Evolutionary conservation across 1,284 basidiomycete species (phyloP).

Genomic region (Cystobasidiaceae sp.): DNA sequence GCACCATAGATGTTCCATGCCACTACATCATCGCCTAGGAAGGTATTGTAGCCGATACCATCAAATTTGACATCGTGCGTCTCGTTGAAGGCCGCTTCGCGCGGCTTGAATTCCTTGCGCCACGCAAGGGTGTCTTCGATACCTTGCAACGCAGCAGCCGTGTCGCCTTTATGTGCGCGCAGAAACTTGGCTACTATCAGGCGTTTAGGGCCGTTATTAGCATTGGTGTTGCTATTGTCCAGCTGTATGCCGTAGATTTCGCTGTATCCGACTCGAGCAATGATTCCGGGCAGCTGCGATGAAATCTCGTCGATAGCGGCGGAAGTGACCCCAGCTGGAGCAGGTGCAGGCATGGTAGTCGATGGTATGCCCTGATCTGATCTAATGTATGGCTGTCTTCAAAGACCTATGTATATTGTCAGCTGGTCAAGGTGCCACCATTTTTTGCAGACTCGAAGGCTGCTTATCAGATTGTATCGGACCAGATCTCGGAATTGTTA

Average conservation of each 20-base stretch:
- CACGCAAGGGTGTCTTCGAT: conserved; percentile 26
- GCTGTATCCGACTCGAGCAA: background rate
- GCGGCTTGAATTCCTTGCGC: conserved; percentile 31
- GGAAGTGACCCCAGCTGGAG: too few species aligned
- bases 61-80: conserved; percentile 2
- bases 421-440: too few species aligned
- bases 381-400: too few species aligned
- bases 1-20: conserved; percentile 33
- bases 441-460: too few species aligned
- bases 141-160: conserved; percentile 4
- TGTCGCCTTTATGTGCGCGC: background rate
- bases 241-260: conserved; percentile 10
- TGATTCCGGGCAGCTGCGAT: background rate
- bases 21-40: background rate
- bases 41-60: conserved; percentile 16
- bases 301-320: background rate
- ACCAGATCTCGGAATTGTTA: too few species aligned
- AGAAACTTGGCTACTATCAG: conserved; percentile 30
- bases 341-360: too few species aligned
- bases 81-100: conserved; percentile 19
- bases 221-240: too few species aligned
- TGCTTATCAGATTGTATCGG: too few species aligned
- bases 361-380: too few species aligned
- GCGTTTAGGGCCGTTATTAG: background rate
- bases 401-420: too few species aligned